Base-by-base conservation (phyloP, 805 yeast genomes). In the Peterozyma xylosa region DNA sequence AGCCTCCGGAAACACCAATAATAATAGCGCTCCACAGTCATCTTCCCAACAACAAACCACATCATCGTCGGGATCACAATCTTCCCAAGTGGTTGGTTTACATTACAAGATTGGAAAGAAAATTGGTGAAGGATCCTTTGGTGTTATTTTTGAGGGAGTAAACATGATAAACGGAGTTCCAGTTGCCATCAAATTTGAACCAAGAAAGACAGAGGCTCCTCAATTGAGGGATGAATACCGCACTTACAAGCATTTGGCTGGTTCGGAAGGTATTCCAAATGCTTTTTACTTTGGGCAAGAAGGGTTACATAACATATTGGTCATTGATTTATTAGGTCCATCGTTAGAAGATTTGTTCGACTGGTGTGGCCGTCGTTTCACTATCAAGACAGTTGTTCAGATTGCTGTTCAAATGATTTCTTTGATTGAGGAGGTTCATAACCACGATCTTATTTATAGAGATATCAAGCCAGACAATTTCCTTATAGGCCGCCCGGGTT, bases 251-350 rank as follows among this genome's bases (percentile, higher is more conserved):
- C 84, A 87, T 45, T 71, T 93, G 41, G 78, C 80, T 46, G 96
- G 95, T 15, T 75, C 82, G 42, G 73, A 70, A 37, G 98, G 98
- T 39, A 82, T 93, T 42, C 99, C 99, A 42, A 80, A 82, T 56
- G 98, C 96, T n/a, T 93, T 93, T 67, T 93, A 89, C 62, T 91
- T 91, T 63, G 99, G 99, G 47, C 98, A 93, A 61, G 99, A 93
- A 66, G 98, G 99, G 30, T 77, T 93, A 48, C 98, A 93, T 70
- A 90, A 91, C 63, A 89, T 93, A 42, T 70, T 93, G 50, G 96
- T 93, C 34, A 93, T 93, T 54, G 99, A 93, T 61, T 73, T 93
- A 38, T 73, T 93, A 55, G 99, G 99, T 11, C 99, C 99, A 9
- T 85, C 96, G 1, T 71, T 93, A 50, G 99, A 93, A 62, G 99